Percentiles rank a stretch among this genome's conserved stretches.
phyloP scores from a whole-genome alignment of 345 rosid genomes.

The Hypericum androsaemum region DNA sequence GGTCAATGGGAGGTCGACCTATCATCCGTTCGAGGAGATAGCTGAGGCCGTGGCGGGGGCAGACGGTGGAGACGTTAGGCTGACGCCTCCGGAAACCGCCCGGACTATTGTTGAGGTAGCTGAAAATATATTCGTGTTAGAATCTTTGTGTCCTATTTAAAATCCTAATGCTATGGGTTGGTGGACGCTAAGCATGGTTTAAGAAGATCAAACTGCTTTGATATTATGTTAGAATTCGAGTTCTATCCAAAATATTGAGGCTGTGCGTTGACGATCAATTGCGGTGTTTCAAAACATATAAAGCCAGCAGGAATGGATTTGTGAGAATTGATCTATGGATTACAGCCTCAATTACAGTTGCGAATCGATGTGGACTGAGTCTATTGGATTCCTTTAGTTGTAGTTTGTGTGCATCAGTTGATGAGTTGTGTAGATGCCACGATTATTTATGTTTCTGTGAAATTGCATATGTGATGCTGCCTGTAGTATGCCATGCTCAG shows the following conservation, averaged over 20 bases:
- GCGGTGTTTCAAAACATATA: too few species aligned
- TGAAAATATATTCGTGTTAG: slow-evolving; percentile 17
- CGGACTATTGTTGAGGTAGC: slow-evolving; percentile 89
- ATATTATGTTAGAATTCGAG: too few species aligned
- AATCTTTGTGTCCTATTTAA: too few species aligned
- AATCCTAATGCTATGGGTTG: too few species aligned
- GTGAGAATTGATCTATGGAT: too few species aligned
- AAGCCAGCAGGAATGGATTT: too few species aligned
- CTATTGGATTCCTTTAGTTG: neutral
- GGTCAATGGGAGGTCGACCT: slow-evolving; percentile 34
- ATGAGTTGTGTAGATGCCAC: too few species aligned
- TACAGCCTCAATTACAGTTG: neutral
- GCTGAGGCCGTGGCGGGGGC: slow-evolving; percentile 30
- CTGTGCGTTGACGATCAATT: too few species aligned
- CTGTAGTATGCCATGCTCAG: slow-evolving; percentile 60
- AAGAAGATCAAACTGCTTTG: too few species aligned
- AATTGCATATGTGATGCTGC: slow-evolving; percentile 36
- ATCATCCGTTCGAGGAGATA: slow-evolving; percentile 86
- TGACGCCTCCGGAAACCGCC: slow-evolving; percentile 61
- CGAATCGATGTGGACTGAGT: slow-evolving; percentile 3
- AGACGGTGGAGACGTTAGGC: slow-evolving; percentile 36
- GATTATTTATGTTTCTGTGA: neutral
- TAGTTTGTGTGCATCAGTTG: neutral
- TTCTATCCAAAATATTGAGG: too few species aligned
- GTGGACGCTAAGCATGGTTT: too few species aligned